Percentiles rank a stretch among this genome's conserved stretches.
Evolutionary conservation across 352 stramenopile genomes (phyloP).

Genomic region (Phytophthora fragariaefolia): DNA sequence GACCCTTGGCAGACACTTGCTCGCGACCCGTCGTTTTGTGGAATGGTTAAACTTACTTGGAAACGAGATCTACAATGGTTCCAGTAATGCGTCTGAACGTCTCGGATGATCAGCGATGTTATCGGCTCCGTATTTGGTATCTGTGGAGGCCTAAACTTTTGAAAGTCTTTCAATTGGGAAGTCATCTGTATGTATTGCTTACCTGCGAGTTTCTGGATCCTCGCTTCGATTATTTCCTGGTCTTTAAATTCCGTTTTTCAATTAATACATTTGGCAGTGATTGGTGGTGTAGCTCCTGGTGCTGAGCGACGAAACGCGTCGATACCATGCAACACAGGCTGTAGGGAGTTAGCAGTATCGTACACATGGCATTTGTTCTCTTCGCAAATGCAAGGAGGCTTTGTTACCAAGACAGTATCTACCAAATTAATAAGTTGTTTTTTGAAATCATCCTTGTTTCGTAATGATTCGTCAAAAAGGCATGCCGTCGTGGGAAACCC

Average conservation of each 20-base stretch:
- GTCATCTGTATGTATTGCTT: neutral
- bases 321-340: neutral
- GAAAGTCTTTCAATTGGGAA: constrained; percentile 1
- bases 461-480: neutral
- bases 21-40: too few relatives aligned
- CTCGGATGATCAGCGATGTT: constrained; percentile 10
- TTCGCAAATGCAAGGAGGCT: neutral
- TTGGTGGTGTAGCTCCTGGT: neutral
- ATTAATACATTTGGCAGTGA: neutral
- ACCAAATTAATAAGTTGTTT: neutral
- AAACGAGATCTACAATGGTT: constrained; percentile 21
- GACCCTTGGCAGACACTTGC: neutral
- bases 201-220: neutral
- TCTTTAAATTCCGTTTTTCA: constrained; percentile 1
- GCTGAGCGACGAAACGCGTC: constrained; percentile 13
- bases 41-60: constrained; percentile 27
- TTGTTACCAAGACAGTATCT: neutral
- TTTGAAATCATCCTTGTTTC: neutral
- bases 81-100: constrained; percentile 27
- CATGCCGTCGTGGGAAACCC: constrained; percentile 26
- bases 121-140: neutral
- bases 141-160: constrained; percentile 6
- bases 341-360: neutral
- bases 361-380: neutral
- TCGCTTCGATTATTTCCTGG: constrained; percentile 14